These are phyloP conservation scores for Xylaria scruposa DNA, from an alignment of 495 filamentous ascomycete species.

Conservation along the genomic window DNA sequence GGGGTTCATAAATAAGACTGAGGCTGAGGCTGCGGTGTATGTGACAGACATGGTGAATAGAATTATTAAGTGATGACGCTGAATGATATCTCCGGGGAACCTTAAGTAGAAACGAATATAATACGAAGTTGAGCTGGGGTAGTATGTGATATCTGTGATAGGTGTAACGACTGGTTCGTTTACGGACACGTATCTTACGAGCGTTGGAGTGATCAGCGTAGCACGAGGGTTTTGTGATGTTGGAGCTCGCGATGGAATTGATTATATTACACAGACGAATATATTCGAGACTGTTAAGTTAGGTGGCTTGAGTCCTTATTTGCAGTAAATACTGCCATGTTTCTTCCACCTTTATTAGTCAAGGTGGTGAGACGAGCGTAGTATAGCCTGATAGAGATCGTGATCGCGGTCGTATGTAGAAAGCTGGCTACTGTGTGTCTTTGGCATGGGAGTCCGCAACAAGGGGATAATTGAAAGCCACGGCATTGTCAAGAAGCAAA, in stretches of 20 bases:
- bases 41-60: conserved; percentile 14
- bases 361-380: background rate
- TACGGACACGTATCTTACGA: background rate
- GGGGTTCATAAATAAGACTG: conserved; percentile 36
- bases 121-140: background rate
- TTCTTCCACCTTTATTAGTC: background rate
- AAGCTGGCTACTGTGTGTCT: conserved; percentile 3
- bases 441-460: background rate
- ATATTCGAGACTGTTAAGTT: background rate
- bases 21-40: conserved; percentile 7
- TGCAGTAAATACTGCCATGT: background rate
- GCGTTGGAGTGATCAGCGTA: background rate
- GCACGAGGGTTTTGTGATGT: background rate
- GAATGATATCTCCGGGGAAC: too few species aligned
- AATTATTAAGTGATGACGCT: background rate
- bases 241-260: background rate
- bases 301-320: conserved; percentile 4
- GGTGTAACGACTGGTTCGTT: conserved; percentile 1
- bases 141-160: background rate
- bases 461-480: background rate
- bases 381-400: conserved; percentile 12
- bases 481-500: conserved; percentile 2
- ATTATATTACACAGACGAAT: background rate
- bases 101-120: background rate
- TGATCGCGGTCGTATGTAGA: background rate